Evolutionary conservation across 2,329 filamentous ascomycete genomes (phyloP), one percentile per base, ranked within the genome.

Genomic region (Bisporella sp.): DNA sequence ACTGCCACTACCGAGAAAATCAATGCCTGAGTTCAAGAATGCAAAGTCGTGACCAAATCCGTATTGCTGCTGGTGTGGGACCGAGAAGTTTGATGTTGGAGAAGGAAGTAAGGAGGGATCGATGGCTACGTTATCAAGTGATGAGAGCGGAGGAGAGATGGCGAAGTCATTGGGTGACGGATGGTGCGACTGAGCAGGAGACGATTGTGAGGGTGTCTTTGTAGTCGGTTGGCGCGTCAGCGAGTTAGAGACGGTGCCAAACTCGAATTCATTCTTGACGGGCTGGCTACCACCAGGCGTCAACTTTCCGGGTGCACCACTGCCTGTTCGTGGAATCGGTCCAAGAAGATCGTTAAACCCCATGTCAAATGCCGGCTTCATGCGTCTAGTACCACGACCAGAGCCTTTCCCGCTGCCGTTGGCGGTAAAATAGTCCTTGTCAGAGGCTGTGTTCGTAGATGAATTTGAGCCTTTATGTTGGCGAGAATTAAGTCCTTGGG

Each of bases 401-500:
- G 21, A 42, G 8, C 41, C 41, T 12, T n/a, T n/a, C 9, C 30
- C 30, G 21, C 6, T 6, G 2, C 6, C 7, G 4, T 11, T 11
- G 29, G 40, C 6, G n/a, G 4, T 12, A 9, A 31, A 13, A 13
- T 45, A 31, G 30, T 31, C 42, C 21, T 11, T 9, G 13, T 30
- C 42, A n/a, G 41, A 29, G 9, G 9, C 21, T 32, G 12, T 30
- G 13, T 42, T 42, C n/a, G 6, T 11, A 28, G 13, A 12, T 21
- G 21, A 21, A 30, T 4, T 6, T 3, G 42, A 45, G 21, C 12
- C 12, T n/a, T 28, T n/a, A 9, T 45, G 42, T 9, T 37, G 53
- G 9, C 57, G 49, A 8, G 59, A 54, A 42, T 59, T 56, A n/a
- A 62, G 57, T 7, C 56, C 56, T 44, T 56, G 54, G 12, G 58